Percentiles rank a stretch among this genome's conserved stretches.
phyloP scores from a whole-genome alignment of 2,329 filamentous ascomycete genomes.

The Sarocladiaceae sp. region DNA sequence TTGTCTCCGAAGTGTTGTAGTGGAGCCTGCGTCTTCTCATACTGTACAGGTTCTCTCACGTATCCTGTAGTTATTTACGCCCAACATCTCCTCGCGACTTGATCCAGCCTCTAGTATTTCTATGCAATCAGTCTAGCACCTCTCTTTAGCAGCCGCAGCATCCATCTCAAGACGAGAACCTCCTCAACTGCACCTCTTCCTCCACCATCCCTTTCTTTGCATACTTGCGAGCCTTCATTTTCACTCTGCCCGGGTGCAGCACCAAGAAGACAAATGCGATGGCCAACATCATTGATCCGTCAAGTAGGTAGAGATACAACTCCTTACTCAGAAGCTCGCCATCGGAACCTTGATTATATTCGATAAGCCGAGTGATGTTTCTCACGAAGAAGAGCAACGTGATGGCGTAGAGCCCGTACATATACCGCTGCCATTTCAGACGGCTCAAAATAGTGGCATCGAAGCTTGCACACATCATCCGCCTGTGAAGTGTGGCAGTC shows the following conservation, averaged over 20 bases:
- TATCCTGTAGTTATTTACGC: too few species aligned
- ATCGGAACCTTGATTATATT: slow-evolving; percentile 39
- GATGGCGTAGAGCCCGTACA: slow-evolving; percentile 37
- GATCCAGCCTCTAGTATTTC: too few species aligned
- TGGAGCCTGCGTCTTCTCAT: too few species aligned
- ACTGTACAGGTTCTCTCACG: too few species aligned
- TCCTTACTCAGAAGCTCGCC: slow-evolving; percentile 41
- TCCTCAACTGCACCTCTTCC: neutral
- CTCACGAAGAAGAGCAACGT: slow-evolving; percentile 43
- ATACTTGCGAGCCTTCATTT: slow-evolving; percentile 72
- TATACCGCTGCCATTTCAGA: slow-evolving; percentile 17
- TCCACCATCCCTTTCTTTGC: slow-evolving; percentile 67
- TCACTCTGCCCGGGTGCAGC: slow-evolving; percentile 14
- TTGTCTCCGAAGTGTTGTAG: too few species aligned
- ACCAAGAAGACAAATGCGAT: slow-evolving; percentile 14
- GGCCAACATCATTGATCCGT: slow-evolving; percentile 22
- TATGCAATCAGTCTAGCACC: too few species aligned
- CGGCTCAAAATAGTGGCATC: neutral
- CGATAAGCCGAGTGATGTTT: slow-evolving; percentile 42
- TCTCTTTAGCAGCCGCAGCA: too few species aligned
- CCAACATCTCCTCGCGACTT: too few species aligned
- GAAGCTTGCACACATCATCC: slow-evolving; percentile 20
- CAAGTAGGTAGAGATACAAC: slow-evolving; percentile 35
- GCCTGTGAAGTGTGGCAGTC: slow-evolving; percentile 36
- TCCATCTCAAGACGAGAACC: neutral